Conservation (phyloP, 441 rosid species). For the Gossypium trilobum region DNA sequence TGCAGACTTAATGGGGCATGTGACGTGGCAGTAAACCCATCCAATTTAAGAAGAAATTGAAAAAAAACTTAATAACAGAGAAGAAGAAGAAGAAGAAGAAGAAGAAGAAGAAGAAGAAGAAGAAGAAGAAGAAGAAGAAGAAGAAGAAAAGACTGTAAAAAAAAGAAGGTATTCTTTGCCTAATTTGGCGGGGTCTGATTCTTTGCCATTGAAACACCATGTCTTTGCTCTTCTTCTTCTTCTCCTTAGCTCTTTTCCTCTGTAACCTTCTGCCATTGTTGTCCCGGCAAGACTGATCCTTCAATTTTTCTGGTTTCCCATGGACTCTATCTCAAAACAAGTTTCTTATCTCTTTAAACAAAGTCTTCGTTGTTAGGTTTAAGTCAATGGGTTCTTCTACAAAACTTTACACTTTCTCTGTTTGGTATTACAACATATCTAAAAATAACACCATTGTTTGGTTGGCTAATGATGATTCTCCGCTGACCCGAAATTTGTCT, state of each 20-base stretch:
- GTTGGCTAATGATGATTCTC: no score
- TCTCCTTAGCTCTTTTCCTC: slow-evolving; percentile 2
- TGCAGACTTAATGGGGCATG: no score
- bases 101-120: no score
- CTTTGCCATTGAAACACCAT: neutral
- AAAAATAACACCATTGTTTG: no score
- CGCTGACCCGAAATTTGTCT: neutral
- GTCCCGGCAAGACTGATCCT: slow-evolving; percentile 24
- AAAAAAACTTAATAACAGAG: no score
- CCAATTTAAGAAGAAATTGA: no score
- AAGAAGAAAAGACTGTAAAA: no score
- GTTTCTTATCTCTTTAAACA: slow-evolving; percentile 34
- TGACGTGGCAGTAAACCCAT: no score
- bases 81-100: no score
- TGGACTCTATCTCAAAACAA: slow-evolving; percentile 31
- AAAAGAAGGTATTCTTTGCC: no score
- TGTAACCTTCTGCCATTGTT: slow-evolving; percentile 15
- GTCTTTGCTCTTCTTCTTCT: slow-evolving; percentile 16
- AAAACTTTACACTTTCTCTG: slow-evolving; percentile 29
- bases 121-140: no score
- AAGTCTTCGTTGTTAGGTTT: slow-evolving; percentile 50
- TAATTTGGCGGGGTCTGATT: no score
- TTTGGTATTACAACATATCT: neutral
- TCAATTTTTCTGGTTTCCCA: slow-evolving; percentile 29
- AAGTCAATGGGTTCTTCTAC: slow-evolving; percentile 7